phyloP scores from a whole-genome alignment of 345 rosid species.

The Psidium guajava region DNA sequence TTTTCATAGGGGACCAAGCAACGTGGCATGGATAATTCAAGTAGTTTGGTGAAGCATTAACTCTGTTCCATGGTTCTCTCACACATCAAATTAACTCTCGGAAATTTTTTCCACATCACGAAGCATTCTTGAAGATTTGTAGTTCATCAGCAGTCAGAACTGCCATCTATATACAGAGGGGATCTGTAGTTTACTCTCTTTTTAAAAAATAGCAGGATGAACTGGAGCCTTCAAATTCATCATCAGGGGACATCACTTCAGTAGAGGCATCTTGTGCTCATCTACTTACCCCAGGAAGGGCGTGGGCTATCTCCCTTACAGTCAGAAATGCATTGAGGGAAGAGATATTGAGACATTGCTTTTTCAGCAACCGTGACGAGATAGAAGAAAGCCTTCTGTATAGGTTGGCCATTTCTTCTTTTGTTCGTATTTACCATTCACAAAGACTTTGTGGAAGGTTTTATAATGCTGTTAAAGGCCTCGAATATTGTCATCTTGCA shows the following conservation, averaged over 20 bases:
- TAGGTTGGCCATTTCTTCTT: constrained; percentile 29
- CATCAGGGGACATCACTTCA: constrained; percentile 12
- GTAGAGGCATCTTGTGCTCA: constrained; percentile 9
- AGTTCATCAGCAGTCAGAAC: too few relatives aligned
- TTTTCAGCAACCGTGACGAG: constrained; percentile 14
- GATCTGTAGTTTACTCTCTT: not conserved
- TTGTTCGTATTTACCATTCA: not conserved
- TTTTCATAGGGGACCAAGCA: not conserved
- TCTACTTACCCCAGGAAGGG: constrained; percentile 27
- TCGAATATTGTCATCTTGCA: not conserved
- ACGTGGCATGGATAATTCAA: not conserved
- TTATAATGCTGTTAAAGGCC: not conserved
- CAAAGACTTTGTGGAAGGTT: not conserved
- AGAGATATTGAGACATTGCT: constrained; percentile 41
- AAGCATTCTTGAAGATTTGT: not conserved
- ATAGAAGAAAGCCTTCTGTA: constrained; percentile 46
- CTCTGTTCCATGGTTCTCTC: not conserved
- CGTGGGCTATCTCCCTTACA: constrained; percentile 39
- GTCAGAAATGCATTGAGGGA: constrained; percentile 19
- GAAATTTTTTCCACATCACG: not conserved
- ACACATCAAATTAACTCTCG: not conserved
- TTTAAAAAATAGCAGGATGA: constrained; percentile 33
- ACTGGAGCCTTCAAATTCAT: constrained; percentile 12
- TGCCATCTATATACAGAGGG: not conserved
- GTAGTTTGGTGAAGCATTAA: not conserved